A percentile compares a stretch with the other conserved stretches of the same genome.
These are phyloP conservation scores for Citrus reticulata DNA, from an alignment of 345 rosid species.

Conservation along the genomic window DNA sequence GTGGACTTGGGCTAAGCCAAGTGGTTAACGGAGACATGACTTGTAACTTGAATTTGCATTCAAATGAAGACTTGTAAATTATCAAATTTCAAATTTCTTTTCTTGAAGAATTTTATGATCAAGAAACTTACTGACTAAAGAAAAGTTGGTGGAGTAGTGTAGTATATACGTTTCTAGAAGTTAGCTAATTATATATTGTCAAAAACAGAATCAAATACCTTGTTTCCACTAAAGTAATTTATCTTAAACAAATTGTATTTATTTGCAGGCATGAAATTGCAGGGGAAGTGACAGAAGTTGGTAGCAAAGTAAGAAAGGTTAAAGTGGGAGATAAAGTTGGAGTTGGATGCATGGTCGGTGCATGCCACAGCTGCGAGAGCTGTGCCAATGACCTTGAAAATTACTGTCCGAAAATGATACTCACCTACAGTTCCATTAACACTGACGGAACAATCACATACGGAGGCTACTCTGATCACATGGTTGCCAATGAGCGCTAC, in stretches of 20 bases:
- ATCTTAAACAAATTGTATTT: neutral
- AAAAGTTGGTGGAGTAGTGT: too few relatives aligned
- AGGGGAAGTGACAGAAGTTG: neutral
- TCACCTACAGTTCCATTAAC: neutral
- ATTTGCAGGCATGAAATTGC: neutral
- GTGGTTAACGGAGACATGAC: too few relatives aligned
- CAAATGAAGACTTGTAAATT: too few relatives aligned
- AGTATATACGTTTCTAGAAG: too few relatives aligned
- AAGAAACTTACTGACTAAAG: too few relatives aligned
- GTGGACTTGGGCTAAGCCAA: too few relatives aligned
- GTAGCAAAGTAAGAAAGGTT: neutral
- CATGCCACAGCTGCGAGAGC: neutral
- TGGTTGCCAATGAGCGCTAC: neutral
- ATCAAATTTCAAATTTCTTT: too few relatives aligned
- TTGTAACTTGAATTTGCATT: too few relatives aligned
- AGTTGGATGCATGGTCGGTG: neutral
- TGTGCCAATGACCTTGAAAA: conserved; percentile 4
- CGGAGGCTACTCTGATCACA: neutral
- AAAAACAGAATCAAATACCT: neutral
- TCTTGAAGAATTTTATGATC: too few relatives aligned
- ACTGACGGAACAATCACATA: neutral
- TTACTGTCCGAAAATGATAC: neutral
- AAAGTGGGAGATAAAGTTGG: neutral
- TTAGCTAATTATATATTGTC: neutral
- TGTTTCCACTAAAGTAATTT: too few relatives aligned